Base-by-base conservation (phyloP, 768 basidiomycete species). In the Phanerodontia chrysosporium region DNA sequence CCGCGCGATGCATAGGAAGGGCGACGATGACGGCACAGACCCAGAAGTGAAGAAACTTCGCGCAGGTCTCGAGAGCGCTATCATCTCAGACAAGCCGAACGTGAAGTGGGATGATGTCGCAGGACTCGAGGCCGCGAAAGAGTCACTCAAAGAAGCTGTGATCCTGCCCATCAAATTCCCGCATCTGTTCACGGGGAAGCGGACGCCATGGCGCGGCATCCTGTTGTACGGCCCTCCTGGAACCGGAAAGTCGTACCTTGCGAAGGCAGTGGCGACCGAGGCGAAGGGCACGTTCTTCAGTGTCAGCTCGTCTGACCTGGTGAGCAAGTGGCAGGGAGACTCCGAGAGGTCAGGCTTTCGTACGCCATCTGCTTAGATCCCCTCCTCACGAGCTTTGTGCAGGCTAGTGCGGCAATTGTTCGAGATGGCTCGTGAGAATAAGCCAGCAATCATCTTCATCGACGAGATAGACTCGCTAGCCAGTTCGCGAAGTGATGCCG, bases 91-190 rank as follows among this genome's bases (percentile, higher is more conserved):
- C 74, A 96, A 86, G 64, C 97, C 97, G 8, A 92, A 99, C 71
- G 89, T 98, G 42, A 88, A 87, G 66, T 99, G 97, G 97, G 95
- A 98, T 67, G 97, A 99, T 72, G 96, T 99, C 49, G 97, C 97
- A 16, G 97, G 97, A 49, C 81, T 99, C 10, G 95, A 96, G 68
- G 86, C 83, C 27, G 97, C 96, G 45, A 99, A 98, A 73, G 95
- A 95, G 44, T 84, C 96, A 4, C 75, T 99, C 68, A 98, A 98
- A 71, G 97, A 98, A 72, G 96, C 97, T 36, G 97, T 98, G 70
- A 97, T 98, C 70, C 80, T 99, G n/a, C 97, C 97, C 3, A 98
- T 98, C 82, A 98, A 98, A 73, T 98, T 98, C 67, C 97, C 97
- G 1, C 95, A 98, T 73, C 82, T 99, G 28, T 99, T 99, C 75